Conservation (phyloP, 2,329 filamentous ascomycete species). For the Didymella keratinophila region DNA sequence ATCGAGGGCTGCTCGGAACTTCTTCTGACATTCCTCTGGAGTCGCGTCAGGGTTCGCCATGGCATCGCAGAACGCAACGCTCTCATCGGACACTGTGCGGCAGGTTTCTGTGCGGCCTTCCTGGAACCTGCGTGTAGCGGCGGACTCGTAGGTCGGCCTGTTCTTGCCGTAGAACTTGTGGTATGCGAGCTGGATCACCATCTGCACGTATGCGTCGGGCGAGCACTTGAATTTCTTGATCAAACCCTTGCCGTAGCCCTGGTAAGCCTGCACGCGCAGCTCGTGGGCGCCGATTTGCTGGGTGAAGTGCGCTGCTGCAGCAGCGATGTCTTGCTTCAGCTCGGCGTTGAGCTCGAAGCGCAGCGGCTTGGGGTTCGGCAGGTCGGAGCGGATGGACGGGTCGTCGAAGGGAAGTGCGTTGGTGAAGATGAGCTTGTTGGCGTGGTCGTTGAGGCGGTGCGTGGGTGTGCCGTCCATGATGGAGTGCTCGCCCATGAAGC, state of each 20-base stretch:
- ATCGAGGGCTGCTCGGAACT: slow-evolving; percentile 83
- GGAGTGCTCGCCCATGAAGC: slow-evolving; percentile 98
- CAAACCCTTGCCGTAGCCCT: slow-evolving; percentile 95
- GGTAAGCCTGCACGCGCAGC: slow-evolving; percentile 91
- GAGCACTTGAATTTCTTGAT: slow-evolving; percentile 99
- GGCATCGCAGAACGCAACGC: slow-evolving; percentile 85
- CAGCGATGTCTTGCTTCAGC: slow-evolving; percentile 78
- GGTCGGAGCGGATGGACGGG: slow-evolving; percentile 76
- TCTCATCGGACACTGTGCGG: slow-evolving; percentile 88
- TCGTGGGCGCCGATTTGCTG: slow-evolving; percentile 86
- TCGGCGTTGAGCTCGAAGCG: slow-evolving; percentile 80
- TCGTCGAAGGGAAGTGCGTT: slow-evolving; percentile 92
- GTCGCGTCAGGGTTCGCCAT: slow-evolving; percentile 75
- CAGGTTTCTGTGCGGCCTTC: slow-evolving; percentile 96
- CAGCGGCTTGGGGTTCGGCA: slow-evolving; percentile 80
- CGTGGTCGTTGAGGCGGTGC: slow-evolving; percentile 93
- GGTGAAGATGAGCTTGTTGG: slow-evolving; percentile 89
- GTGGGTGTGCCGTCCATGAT: slow-evolving; percentile 99
- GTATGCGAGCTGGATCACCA: slow-evolving; percentile 98
- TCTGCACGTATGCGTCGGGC: slow-evolving; percentile 96
- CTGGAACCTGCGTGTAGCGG: slow-evolving; percentile 93
- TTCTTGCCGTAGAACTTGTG: slow-evolving; percentile 99
- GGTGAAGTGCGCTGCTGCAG: slow-evolving; percentile 79
- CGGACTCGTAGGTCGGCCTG: slow-evolving; percentile 96
- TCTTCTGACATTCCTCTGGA: slow-evolving; percentile 70